Conservation (phyloP, 1,284 basidiomycete species). For the Leucoagaricus sp. region DNA sequence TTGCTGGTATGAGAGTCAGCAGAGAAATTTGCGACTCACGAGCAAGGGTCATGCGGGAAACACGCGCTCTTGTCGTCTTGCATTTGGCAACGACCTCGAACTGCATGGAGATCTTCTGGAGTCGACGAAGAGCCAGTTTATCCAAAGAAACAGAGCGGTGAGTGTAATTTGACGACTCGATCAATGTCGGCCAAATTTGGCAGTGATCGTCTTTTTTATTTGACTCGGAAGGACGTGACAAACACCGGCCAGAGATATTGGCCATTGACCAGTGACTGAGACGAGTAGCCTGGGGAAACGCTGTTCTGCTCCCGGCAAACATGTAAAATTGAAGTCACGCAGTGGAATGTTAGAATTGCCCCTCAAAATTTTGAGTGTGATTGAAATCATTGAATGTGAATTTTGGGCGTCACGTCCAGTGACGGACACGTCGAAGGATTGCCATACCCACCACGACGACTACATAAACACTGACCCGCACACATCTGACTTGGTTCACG, state of each 20-base stretch:
- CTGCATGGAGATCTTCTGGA: constrained; percentile 52
- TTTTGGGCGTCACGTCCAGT: constrained; percentile 7
- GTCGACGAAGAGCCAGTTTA: constrained; percentile 19
- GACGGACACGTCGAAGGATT: constrained; percentile 12
- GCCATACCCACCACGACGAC: neutral
- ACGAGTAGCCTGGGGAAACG: no score
- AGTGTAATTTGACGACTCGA: neutral
- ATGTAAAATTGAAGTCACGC: no score
- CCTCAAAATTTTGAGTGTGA: no score
- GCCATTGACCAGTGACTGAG: no score
- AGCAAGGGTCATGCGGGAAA: constrained; percentile 72
- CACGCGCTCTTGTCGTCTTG: constrained; percentile 74
- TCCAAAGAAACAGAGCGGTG: neutral
- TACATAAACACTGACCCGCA: neutral
- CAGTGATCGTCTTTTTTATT: neutral
- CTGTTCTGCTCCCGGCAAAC: no score
- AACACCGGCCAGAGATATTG: no score
- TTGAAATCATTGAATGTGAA: neutral
- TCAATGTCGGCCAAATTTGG: constrained; percentile 1
- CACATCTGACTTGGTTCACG: neutral
- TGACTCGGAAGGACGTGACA: neutral
- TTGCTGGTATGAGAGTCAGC: constrained; percentile 6
- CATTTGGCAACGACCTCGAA: constrained; percentile 81
- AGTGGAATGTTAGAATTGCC: no score
- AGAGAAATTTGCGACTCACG: constrained; percentile 44